A percentile compares a stretch with the other conserved stretches of the same genome.
Conservation (phyloP, 805 yeast genomes). For the Candida ascalaphidarum region DNA sequence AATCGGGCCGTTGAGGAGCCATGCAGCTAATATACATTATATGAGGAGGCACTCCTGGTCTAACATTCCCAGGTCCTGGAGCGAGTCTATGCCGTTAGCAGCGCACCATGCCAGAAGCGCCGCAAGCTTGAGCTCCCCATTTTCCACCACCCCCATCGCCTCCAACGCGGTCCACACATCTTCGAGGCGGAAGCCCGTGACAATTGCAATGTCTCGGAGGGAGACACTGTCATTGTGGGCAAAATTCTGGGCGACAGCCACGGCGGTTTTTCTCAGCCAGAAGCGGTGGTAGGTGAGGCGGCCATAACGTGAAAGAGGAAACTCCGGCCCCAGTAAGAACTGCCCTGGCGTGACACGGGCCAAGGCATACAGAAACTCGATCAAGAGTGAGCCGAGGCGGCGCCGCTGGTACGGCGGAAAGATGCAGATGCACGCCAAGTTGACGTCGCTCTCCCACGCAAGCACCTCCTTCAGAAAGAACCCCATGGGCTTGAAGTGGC, state of each 20-base stretch:
- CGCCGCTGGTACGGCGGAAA: constrained; percentile 88
- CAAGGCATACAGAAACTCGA: constrained; percentile 74
- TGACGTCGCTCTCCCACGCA: constrained; percentile 67
- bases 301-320: constrained; percentile 83
- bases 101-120: constrained; percentile 22
- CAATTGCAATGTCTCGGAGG: constrained; percentile 40
- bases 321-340: constrained; percentile 78
- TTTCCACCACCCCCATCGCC: constrained; percentile 32
- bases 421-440: constrained; percentile 82
- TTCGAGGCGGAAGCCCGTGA: constrained; percentile 56
- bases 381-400: constrained; percentile 68
- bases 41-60: constrained; percentile 20
- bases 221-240: constrained; percentile 17
- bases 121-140: constrained; percentile 8
- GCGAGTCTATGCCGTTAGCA: constrained; percentile 13
- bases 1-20: no score
- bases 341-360: constrained; percentile 51
- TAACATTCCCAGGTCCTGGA: constrained; percentile 17
- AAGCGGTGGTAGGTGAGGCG: constrained; percentile 58
- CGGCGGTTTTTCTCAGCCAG: constrained; percentile 52
- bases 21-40: constrained; percentile 1
- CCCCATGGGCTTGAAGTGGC: constrained; percentile 51
- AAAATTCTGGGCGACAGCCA: constrained; percentile 8
- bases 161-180: constrained; percentile 56
- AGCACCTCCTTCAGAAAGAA: constrained; percentile 84